Evolutionary conservation across 2,329 filamentous ascomycete species (phyloP), one percentile per base, ranked within the genome.

Genomic region (Blastomyces silverae): DNA sequence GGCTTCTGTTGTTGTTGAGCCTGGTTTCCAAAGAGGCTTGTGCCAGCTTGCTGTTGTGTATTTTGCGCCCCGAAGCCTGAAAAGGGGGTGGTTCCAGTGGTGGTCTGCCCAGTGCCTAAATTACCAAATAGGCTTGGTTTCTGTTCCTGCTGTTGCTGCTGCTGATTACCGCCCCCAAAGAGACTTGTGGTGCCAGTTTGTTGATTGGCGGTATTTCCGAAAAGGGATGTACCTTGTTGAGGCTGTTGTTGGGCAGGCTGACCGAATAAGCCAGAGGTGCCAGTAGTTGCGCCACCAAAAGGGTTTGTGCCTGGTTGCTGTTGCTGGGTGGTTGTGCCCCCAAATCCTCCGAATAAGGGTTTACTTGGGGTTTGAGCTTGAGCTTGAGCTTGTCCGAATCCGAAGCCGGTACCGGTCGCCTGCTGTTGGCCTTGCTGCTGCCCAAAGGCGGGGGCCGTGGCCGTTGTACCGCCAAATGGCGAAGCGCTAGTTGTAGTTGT

Each of bases 1-100:
- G 85, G 82, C 70, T 85, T 85, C 64, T 81, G 79, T 69, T 83
- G 80, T 71, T 80, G 80, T 69, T 85, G 83, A 20, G 2, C n/a
- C 57, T 75, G 78, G 56, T 70, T 72, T n/a, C 78, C 79, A 62
- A 81, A 81, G 15, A 81, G 73, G 57, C 76, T 73, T 42, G 74
- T 71, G 57, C 73, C 71, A 25, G 59, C 59, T 42, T 68, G 64
- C 68, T 76, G 73, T 66, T 75, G 71, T 69, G 72, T 58, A 81
- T 69, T 46, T 71, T 72, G 66, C 63, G 72, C 71, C 53, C 82
- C 81, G 53, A 58, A 63, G 7, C 64, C 65, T 22, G 63, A 65
- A 53, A 67, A 67, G 3, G 57, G 62, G 37, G 57, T 20, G 7
- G 61, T 65, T 34, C 62, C 64, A 58, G 66, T 62, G 1, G 61